Conservation (phyloP, 106 monocot species). For the Ottelia alismoides region DNA sequence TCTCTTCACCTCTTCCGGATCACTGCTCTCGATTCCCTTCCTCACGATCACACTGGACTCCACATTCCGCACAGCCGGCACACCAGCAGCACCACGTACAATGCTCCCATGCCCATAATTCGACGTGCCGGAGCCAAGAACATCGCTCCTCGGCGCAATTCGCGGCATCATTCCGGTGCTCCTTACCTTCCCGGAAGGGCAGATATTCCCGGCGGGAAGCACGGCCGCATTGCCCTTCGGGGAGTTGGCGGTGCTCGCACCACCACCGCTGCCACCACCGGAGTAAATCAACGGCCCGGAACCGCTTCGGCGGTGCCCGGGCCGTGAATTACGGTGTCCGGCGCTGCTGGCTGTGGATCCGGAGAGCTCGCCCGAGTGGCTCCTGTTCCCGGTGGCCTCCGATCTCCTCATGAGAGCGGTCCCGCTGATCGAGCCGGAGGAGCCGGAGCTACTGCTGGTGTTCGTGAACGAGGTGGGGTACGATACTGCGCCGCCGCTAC, state of each 20-base stretch:
- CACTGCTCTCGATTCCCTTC: constrained; percentile 7
- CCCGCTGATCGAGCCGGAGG: constrained; percentile 30
- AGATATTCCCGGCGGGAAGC: constrained; percentile 72
- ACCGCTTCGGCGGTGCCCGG: constrained; percentile 45
- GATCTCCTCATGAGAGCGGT: constrained; percentile 9
- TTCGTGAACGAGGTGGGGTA: too few relatives aligned
- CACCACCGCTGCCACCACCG: constrained; percentile 12
- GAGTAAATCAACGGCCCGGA: constrained; percentile 51
- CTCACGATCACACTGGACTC: not conserved
- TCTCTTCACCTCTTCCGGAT: constrained; percentile 50
- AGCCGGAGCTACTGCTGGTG: constrained; percentile 38
- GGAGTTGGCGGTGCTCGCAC: constrained; percentile 32
- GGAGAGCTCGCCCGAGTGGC: constrained; percentile 62
- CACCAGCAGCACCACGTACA: constrained; percentile 26
- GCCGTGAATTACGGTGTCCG: constrained; percentile 1
- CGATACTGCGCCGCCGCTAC: too few relatives aligned
- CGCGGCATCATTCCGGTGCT: constrained; percentile 21
- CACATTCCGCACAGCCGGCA: not conserved
- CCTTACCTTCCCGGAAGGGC: constrained; percentile 65
- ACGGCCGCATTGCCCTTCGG: constrained; percentile 37
- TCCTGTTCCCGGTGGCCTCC: constrained; percentile 20
- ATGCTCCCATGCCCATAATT: constrained; percentile 84
- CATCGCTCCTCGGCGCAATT: constrained; percentile 30
- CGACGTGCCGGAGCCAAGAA: constrained; percentile 61
- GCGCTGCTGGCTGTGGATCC: constrained; percentile 19